These are phyloP conservation scores for Pestalotiopsis sp. DNA, from an alignment of 2,329 filamentous ascomycete genomes.

Conservation along the genomic window DNA sequence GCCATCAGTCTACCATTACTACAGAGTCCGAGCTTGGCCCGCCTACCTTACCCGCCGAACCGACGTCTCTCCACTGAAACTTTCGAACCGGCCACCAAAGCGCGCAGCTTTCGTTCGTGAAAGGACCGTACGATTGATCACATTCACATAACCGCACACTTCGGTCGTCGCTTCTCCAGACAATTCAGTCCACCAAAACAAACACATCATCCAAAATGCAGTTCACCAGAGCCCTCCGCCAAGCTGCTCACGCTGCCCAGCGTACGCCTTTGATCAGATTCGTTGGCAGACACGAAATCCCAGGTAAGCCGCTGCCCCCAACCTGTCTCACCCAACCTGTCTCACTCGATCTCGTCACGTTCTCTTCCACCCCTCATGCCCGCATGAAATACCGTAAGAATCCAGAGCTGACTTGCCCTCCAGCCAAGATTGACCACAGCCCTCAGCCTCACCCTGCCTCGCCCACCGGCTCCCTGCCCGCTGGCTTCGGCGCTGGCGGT, in stretches of 20 bases:
- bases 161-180: slow-evolving; percentile 1
- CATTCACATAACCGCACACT: neutral
- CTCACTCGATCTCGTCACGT: slow-evolving; percentile 3
- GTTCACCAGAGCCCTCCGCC: slow-evolving; percentile 58
- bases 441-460: slow-evolving; percentile 75
- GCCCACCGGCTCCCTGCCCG: slow-evolving; percentile 65
- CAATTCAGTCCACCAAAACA: slow-evolving; percentile 15
- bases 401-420: slow-evolving; percentile 12
- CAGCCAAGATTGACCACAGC: slow-evolving; percentile 73
- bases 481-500: slow-evolving; percentile 42
- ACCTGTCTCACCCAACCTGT: slow-evolving; percentile 3
- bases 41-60: neutral
- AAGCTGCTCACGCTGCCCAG: slow-evolving; percentile 61
- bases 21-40: neutral
- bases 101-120: neutral
- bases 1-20: neutral
- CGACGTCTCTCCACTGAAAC: neutral
- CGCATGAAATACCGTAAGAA: neutral
- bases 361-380: neutral
- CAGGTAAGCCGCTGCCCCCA: slow-evolving; percentile 46
- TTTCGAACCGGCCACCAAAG: neutral
- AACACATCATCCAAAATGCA: slow-evolving; percentile 46
- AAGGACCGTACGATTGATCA: neutral
- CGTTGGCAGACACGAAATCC: slow-evolving; percentile 57
- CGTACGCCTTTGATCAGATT: slow-evolving; percentile 65